Conservation (phyloP, 768 basidiomycete genomes). For the Coprinellus micaceus region DNA sequence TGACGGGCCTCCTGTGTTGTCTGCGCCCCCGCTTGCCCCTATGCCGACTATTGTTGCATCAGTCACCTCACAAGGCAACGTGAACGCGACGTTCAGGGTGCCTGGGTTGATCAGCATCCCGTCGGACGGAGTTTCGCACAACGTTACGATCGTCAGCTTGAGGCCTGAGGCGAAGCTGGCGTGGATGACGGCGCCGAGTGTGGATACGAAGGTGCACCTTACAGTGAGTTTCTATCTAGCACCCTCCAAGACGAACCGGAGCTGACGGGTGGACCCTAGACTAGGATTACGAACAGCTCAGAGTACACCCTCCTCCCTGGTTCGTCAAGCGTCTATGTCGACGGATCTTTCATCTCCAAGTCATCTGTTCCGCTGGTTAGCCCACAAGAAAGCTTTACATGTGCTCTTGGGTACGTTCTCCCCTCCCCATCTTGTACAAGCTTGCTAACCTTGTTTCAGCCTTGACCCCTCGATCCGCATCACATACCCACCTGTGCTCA, state of each 20-base stretch:
- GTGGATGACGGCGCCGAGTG: conserved; percentile 40
- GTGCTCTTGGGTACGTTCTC: conserved; percentile 38
- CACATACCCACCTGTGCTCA: conserved; percentile 35
- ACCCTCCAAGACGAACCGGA: too few species aligned
- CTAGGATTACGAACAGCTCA: conserved; percentile 49
- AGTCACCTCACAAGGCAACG: conserved; percentile 34
- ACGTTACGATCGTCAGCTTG: conserved; percentile 38
- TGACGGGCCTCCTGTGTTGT: not conserved
- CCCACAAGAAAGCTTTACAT: conserved; percentile 42
- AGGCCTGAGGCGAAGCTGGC: conserved; percentile 34
- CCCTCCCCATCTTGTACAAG: not conserved
- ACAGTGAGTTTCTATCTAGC: conserved; percentile 27
- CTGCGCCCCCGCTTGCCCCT: not conserved
- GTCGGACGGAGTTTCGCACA: conserved; percentile 36
- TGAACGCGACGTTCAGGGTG: conserved; percentile 38
- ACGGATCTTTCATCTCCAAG: conserved; percentile 53
- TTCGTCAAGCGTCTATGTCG: conserved; percentile 46
- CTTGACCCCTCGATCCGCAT: conserved; percentile 39
- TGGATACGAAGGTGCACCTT: conserved; percentile 34
- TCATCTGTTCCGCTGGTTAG: conserved; percentile 39
- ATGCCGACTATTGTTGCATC: conserved; percentile 7
- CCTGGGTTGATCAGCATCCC: conserved; percentile 42
- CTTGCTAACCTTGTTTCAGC: conserved; percentile 15
- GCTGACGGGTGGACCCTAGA: conserved; percentile 29
- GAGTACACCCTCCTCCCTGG: conserved; percentile 50